phyloP scores from a whole-genome alignment of 2,329 filamentous ascomycete species.

The Penicillium sp. region DNA sequence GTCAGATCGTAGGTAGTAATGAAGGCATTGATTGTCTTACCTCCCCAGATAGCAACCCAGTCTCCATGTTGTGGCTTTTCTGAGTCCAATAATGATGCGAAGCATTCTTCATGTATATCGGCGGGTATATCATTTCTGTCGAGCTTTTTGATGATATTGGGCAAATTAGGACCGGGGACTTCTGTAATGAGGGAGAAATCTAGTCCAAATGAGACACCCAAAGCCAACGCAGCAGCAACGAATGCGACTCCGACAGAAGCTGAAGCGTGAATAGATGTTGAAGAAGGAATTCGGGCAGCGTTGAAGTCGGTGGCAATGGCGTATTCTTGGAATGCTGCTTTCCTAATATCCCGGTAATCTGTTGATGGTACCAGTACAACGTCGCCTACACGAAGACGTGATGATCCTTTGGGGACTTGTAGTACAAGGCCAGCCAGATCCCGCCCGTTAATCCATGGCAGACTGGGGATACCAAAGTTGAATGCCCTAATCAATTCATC shows the following conservation, averaged over 20 bases:
- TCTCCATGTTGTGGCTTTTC: constrained; percentile 63
- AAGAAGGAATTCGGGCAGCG: constrained; percentile 59
- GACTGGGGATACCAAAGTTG: constrained; percentile 66
- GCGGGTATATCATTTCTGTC: constrained; percentile 52
- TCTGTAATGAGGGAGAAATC: constrained; percentile 53
- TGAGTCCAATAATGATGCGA: constrained; percentile 52
- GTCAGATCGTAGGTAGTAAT: not conserved
- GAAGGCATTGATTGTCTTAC: constrained; percentile 35
- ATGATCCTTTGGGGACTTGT: constrained; percentile 42
- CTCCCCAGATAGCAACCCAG: constrained; percentile 74
- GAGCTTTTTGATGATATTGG: constrained; percentile 51
- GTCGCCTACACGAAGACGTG: constrained; percentile 58
- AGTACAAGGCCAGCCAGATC: constrained; percentile 68
- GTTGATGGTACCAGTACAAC: constrained; percentile 66
- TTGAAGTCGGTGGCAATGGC: constrained; percentile 66
- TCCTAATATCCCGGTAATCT: constrained; percentile 70
- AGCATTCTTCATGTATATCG: constrained; percentile 64
- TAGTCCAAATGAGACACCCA: constrained; percentile 69
- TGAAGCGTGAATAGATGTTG: constrained; percentile 55
- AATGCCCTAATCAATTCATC: constrained; percentile 55
- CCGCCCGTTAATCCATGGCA: constrained; percentile 68
- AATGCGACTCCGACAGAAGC: constrained; percentile 70
- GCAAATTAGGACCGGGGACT: constrained; percentile 59
- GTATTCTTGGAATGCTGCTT: constrained; percentile 71
- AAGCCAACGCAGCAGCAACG: constrained; percentile 64